These are phyloP conservation scores for Rhodofomes roseus DNA, from an alignment of 1,284 basidiomycete species.

Conservation along the genomic window DNA sequence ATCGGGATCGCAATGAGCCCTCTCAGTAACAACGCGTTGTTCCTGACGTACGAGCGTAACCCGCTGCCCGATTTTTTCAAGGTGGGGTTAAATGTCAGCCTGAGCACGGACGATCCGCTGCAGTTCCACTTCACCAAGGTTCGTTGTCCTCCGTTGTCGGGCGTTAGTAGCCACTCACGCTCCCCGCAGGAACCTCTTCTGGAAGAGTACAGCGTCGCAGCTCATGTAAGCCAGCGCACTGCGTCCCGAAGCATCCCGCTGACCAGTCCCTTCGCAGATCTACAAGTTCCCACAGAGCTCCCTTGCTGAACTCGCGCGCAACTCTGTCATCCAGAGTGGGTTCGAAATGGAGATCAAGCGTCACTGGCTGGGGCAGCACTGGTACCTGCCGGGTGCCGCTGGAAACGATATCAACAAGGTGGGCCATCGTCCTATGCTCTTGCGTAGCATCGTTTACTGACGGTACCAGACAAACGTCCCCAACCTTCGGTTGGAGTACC, in stretches of 20 bases:
- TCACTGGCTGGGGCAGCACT: conserved; percentile 91
- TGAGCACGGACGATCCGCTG: conserved; percentile 94
- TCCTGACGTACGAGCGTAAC: conserved; percentile 96
- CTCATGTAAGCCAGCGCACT: conserved; percentile 60
- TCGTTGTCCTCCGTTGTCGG: conserved; percentile 10
- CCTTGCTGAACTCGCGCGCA: conserved; percentile 88
- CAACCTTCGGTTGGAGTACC: conserved; percentile 81
- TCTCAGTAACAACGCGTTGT: conserved; percentile 95
- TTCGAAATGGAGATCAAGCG: conserved; percentile 99
- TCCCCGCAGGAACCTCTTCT: conserved; percentile 78
- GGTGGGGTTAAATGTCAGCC: conserved; percentile 91
- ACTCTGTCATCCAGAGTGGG: conserved; percentile 94
- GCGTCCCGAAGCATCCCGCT: background rate
- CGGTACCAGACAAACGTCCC: conserved; percentile 91
- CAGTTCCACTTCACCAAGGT: conserved; percentile 98
- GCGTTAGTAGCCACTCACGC: background rate
- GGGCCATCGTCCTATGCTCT: conserved; percentile 17
- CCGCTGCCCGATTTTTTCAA: conserved; percentile 98
- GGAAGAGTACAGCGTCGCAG: conserved; percentile 98
- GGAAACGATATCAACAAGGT: conserved; percentile 94
- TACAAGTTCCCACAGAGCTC: conserved; percentile 88
- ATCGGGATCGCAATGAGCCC: conserved; percentile 99
- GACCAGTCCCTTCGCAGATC: conserved; percentile 48
- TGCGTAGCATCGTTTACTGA: background rate
- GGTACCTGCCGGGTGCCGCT: conserved; percentile 84